A percentile compares a stretch with the other conserved stretches of the same genome.
Evolutionary conservation across 345 rosid species (phyloP).

Genomic region (rapeseed (Brassica napus)): DNA sequence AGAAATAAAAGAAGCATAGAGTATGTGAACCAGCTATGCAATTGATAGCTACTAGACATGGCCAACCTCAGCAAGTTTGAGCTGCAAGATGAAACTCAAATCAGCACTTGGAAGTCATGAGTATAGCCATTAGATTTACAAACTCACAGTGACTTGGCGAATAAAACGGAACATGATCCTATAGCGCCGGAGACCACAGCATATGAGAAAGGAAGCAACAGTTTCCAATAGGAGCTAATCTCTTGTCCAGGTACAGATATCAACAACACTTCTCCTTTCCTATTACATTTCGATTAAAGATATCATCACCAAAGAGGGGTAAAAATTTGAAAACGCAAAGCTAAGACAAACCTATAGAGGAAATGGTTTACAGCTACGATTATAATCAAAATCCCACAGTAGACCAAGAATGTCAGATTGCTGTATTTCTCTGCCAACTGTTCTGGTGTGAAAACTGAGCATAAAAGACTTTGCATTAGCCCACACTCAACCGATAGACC

Average conservation of each 20-base stretch:
- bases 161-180: slow-evolving; percentile 96
- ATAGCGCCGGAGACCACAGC: slow-evolving; percentile 97
- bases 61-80: slow-evolving; percentile 92
- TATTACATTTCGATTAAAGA: slow-evolving; percentile 36
- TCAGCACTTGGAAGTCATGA: slow-evolving; percentile 15
- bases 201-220: slow-evolving; percentile 92
- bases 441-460: slow-evolving; percentile 90
- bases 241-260: slow-evolving; percentile 69
- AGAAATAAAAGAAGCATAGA: slow-evolving; percentile 93
- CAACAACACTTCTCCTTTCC: slow-evolving; percentile 87
- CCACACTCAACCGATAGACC: background rate
- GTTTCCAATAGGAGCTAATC: slow-evolving; percentile 75
- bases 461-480: slow-evolving; percentile 14
- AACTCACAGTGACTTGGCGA: slow-evolving; percentile 96
- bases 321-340: background rate
- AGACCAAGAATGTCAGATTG: slow-evolving; percentile 75
- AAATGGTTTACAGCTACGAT: slow-evolving; percentile 74
- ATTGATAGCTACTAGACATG: slow-evolving; percentile 79
- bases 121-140: too few species aligned
- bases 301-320: background rate
- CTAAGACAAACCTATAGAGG: slow-evolving; percentile 62
- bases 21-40: slow-evolving; percentile 98
- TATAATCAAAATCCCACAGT: slow-evolving; percentile 70
- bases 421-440: slow-evolving; percentile 95
- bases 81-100: slow-evolving; percentile 48